Evolutionary conservation across 2,329 filamentous ascomycete species (phyloP).

Genomic region (Xylariaceae sp.): DNA sequence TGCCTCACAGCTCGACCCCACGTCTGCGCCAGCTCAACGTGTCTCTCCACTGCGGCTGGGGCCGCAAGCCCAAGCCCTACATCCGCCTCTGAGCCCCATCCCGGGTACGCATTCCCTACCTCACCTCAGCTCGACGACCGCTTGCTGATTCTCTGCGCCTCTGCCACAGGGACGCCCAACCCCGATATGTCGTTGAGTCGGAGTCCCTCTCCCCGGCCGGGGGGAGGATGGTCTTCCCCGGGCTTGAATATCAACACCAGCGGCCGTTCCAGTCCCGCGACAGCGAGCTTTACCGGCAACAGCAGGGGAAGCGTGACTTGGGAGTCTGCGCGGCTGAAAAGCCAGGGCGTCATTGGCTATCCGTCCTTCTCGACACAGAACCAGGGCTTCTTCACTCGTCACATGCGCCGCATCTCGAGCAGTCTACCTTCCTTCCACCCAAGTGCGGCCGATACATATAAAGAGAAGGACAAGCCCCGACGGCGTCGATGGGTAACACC

Average conservation of each 20-base stretch:
- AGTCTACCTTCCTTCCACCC: constrained; percentile 67
- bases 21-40: constrained; percentile 26
- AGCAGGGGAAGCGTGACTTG: constrained; percentile 61
- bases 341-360: constrained; percentile 64
- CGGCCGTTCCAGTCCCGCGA: constrained; percentile 60
- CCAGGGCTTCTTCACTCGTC: constrained; percentile 78
- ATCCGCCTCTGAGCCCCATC: constrained; percentile 43
- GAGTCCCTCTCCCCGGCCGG: constrained; percentile 76
- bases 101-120: constrained; percentile 39
- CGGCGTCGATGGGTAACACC: constrained; percentile 52
- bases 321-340: constrained; percentile 75
- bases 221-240: constrained; percentile 83
- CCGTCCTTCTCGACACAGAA: constrained; percentile 74
- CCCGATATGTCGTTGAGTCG: constrained; percentile 73
- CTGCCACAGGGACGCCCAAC: constrained; percentile 43
- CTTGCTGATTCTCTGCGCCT: constrained; percentile 5
- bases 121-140: constrained; percentile 5
- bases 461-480: constrained; percentile 71
- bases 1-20: constrained; percentile 19
- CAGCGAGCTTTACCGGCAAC: constrained; percentile 35
- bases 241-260: constrained; percentile 64
- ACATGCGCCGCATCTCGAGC: constrained; percentile 73
- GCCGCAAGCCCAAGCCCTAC: constrained; percentile 29
- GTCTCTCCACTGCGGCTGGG: constrained; percentile 29
- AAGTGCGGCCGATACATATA: constrained; percentile 39